Conservation (phyloP, 1,139 yeast species). For the Blastobotrys apis region DNA sequence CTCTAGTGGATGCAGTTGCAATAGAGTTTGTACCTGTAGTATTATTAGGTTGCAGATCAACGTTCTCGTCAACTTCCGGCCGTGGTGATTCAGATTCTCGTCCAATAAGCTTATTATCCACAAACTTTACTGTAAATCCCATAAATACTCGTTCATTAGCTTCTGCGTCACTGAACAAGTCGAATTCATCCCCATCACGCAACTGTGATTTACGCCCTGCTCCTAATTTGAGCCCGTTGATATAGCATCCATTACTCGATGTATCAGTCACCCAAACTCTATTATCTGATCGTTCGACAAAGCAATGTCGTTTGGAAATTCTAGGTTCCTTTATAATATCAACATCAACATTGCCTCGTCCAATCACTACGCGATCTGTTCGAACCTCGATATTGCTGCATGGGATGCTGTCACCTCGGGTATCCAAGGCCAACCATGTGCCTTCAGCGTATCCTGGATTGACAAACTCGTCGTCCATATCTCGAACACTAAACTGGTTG, state of each 20-base stretch:
- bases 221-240: slow-evolving; percentile 57
- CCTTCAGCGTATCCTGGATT: slow-evolving; percentile 39
- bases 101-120: neutral
- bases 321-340: slow-evolving; percentile 58
- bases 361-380: slow-evolving; percentile 28
- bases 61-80: neutral
- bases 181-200: slow-evolving; percentile 60
- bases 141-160: slow-evolving; percentile 1
- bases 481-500: slow-evolving; percentile 20
- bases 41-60: neutral
- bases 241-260: slow-evolving; percentile 74
- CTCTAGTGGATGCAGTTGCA: too few species aligned
- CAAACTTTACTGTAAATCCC: slow-evolving; percentile 7
- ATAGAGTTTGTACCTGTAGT: neutral
- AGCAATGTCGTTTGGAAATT: slow-evolving; percentile 80
- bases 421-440: slow-evolving; percentile 48
- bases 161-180: slow-evolving; percentile 44
- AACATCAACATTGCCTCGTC: slow-evolving; percentile 28
- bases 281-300: slow-evolving; percentile 43
- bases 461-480: slow-evolving; percentile 25
- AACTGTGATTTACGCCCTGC: slow-evolving; percentile 59
- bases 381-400: slow-evolving; percentile 48
- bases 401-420: slow-evolving; percentile 40
- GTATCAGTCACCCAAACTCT: slow-evolving; percentile 73
- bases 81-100: neutral